These are phyloP conservation scores for Parsonsia alboflavescens DNA, from an alignment of 257 asterid species.

Conservation along the genomic window DNA sequence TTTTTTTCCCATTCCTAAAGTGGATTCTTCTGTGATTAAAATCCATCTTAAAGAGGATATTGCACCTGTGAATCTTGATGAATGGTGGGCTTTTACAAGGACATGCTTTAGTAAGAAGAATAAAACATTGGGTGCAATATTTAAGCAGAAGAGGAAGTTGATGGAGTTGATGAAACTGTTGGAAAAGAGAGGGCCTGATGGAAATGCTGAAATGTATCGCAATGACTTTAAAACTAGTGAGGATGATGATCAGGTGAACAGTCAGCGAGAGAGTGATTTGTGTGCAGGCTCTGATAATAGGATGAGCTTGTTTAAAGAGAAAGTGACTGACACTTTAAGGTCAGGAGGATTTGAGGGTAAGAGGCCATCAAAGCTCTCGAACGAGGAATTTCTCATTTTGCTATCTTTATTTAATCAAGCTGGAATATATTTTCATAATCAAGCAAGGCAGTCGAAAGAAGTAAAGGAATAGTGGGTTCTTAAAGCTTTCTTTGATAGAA, in stretches of 20 bases:
- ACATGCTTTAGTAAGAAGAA: slow-evolving; percentile 79
- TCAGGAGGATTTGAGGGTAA: slow-evolving; percentile 55
- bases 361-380: slow-evolving; percentile 79
- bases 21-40: slow-evolving; percentile 79
- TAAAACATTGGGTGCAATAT: slow-evolving; percentile 81
- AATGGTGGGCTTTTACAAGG: slow-evolving; percentile 88
- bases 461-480: slow-evolving; percentile 21
- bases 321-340: slow-evolving; percentile 38
- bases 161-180: slow-evolving; percentile 60
- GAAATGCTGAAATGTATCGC: slow-evolving; percentile 10
- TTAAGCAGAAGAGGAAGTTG: slow-evolving; percentile 78
- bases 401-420: slow-evolving; percentile 55
- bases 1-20: slow-evolving; percentile 77
- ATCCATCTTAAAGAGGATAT: slow-evolving; percentile 54
- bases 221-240: slow-evolving; percentile 20
- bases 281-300: slow-evolving; percentile 13
- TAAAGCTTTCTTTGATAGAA: not conserved
- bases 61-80: slow-evolving; percentile 58
- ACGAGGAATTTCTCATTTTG: slow-evolving; percentile 51
- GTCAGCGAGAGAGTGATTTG: slow-evolving; percentile 14
- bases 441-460: slow-evolving; percentile 23
- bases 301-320: slow-evolving; percentile 41
- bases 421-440: slow-evolving; percentile 62
- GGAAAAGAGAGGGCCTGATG: slow-evolving; percentile 13
- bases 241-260: slow-evolving; percentile 16